Evolutionary conservation across 2,329 filamentous ascomycete species (phyloP), one percentile per base, ranked within the genome.

Genomic region (Periconia digitata): DNA sequence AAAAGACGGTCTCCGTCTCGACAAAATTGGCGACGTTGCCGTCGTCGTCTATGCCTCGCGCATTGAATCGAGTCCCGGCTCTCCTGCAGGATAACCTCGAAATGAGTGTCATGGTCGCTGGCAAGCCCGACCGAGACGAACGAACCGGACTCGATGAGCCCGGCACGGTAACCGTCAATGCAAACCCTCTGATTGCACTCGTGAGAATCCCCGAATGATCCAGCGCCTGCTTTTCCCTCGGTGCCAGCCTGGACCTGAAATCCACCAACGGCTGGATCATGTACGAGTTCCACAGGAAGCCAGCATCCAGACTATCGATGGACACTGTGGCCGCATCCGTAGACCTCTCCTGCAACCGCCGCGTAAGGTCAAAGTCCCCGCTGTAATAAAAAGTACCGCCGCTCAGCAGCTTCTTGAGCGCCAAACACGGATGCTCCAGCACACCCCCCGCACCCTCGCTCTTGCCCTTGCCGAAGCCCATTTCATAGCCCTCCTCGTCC

Each of bases 1-100:
- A 96, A 65, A 95, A 92, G 35, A 92, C 85, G 0, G 91, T 95
- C 73, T 99, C 94, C 0, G 91, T 94, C 72, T 99, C 94, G n/a
- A 97, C 94, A 72, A 96, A 99, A 71, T 99, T 99, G 51, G 94
- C 92, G 22, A 97, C 94, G 62, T 97, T 90, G 13, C 94, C 94
- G 64, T 97, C 91, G 67, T 99, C 94, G 65, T 99, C 94, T 55
- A 99, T 96, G 34, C 94, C 94, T 58, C 94, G 83, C n/a, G 92
- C 87, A 70, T 97, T 97, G 78, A 97, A 99, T 35, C 94, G 83
- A 15, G 94, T 99, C 18, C 94, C 94, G 16, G 94, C 94, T 73
- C 92, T 84, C 59, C 85, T 82, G 65, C 92, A 97, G 2, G 94
- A 97, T 32, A 97, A 78, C 24, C 94, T 84, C 1, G 94, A 97